A percentile compares a stretch with the other conserved stretches of the same genome.
Evolutionary conservation across 306 rosid genomes (phyloP).

Genomic region (Abrus pulchellus): DNA sequence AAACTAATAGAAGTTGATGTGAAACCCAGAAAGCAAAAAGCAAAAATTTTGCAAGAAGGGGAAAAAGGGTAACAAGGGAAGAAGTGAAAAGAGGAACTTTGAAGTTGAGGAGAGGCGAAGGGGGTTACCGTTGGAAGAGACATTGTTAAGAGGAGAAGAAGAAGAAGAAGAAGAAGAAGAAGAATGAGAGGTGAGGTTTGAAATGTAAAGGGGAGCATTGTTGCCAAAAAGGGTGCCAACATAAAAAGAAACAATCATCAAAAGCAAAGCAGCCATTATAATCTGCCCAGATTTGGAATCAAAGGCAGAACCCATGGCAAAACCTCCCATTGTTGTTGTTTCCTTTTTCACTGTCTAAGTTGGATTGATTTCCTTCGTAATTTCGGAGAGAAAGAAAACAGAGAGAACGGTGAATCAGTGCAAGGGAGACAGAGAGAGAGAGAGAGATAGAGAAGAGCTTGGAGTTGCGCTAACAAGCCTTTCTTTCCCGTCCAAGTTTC

Average conservation of each 20-base stretch:
- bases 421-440: not conserved
- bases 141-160: not conserved
- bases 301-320: slow-evolving; percentile 61
- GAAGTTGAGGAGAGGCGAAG: slow-evolving; percentile 18
- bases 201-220: slow-evolving; percentile 70
- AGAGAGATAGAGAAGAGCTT: slow-evolving; percentile 1
- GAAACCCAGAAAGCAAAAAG: not conserved
- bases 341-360: slow-evolving; percentile 19
- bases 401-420: slow-evolving; percentile 9
- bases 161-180: slow-evolving; percentile 45
- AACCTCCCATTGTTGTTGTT: slow-evolving; percentile 45
- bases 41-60: not conserved
- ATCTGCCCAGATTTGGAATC: slow-evolving; percentile 72
- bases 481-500: not conserved
- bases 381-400: not conserved
- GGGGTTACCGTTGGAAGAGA: slow-evolving; percentile 46
- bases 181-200: slow-evolving; percentile 59
- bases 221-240: slow-evolving; percentile 73
- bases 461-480: not conserved
- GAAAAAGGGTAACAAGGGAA: not conserved
- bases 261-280: slow-evolving; percentile 63
- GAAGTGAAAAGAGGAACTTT: not conserved
- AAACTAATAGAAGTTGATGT: not conserved
- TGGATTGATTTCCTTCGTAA: slow-evolving; percentile 20
- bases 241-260: slow-evolving; percentile 79